Evolutionary conservation across 179 eudicot genomes (phyloP), one percentile per base, ranked within the genome.

Genomic region (Gypsophila paniculata): DNA sequence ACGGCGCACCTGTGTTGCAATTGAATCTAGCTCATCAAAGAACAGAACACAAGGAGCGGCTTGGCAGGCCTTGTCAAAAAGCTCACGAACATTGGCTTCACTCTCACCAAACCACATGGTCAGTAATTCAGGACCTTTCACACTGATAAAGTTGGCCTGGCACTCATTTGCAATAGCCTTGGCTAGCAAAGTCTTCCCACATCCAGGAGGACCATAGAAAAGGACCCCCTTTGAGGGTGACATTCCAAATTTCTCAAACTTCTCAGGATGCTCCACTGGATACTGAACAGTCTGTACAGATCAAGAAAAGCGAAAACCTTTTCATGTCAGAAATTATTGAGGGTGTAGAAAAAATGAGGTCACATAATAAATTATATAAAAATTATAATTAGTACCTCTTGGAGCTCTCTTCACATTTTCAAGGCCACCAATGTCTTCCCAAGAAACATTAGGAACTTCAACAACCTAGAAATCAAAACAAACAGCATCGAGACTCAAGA

Each of bases 271-370:
- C 82, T 90, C 96, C 74, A 90, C 96, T 32, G 96, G 96, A 75
- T 90, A 90, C 84, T 90, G 96, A 72, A 90, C 96, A 77, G 96
- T 90, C 96, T 90, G n/a, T n/a, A n/a, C n/a, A n/a, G n/a, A n/a
- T n/a, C n/a, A n/a, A n/a, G n/a, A n/a, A n/a, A n/a, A n/a, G n/a
- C n/a, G n/a, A n/a, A n/a, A n/a, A n/a, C n/a, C n/a, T n/a, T n/a
- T n/a, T n/a, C n/a, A n/a, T n/a, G n/a, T n/a, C n/a, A n/a, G n/a
- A n/a, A n/a, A n/a, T n/a, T n/a, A n/a, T n/a, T n/a, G n/a, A n/a
- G n/a, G n/a, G n/a, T n/a, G n/a, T n/a, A n/a, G n/a, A n/a, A n/a
- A n/a, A n/a, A n/a, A n/a, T n/a, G n/a, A n/a, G n/a, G n/a, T n/a
- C n/a, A n/a, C n/a, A n/a, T n/a, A n/a, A n/a, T n/a, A n/a, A n/a